Conservation (phyloP, 352 stramenopile genomes). For the Phytopythium oedochilum region DNA sequence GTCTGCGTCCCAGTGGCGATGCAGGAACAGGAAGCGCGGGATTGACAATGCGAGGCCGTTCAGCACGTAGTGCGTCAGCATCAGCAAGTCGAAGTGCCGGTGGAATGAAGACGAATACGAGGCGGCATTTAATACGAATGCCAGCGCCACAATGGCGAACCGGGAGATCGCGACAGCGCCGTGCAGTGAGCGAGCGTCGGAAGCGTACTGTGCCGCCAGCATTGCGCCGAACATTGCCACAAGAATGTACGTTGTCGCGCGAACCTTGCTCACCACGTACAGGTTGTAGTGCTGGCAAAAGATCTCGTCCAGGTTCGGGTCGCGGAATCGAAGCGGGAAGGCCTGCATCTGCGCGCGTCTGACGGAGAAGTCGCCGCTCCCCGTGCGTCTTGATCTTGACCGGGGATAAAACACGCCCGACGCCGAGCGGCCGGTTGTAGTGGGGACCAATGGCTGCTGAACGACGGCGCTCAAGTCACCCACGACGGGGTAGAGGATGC, state of each 20-base stretch:
- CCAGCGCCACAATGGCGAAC: constrained; percentile 27
- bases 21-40: constrained; percentile 42
- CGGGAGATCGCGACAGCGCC: constrained; percentile 39
- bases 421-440: background rate
- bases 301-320: constrained; percentile 54
- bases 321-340: constrained; percentile 56
- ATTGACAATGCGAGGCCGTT: constrained; percentile 43
- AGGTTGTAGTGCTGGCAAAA: constrained; percentile 75
- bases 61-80: constrained; percentile 47
- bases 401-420: background rate
- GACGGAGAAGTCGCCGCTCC: constrained; percentile 1
- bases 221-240: constrained; percentile 38
- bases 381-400: background rate
- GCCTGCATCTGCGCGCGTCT: constrained; percentile 42
- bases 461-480: constrained; percentile 39
- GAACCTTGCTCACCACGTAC: constrained; percentile 68
- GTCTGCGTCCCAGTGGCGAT: constrained; percentile 16
- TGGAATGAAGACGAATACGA: constrained; percentile 44
- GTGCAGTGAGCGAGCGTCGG: constrained; percentile 16
- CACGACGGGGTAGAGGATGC: constrained; percentile 15
- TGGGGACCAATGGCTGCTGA: constrained; percentile 17
- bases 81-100: constrained; percentile 37
- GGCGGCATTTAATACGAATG: constrained; percentile 31
- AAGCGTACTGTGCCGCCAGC: constrained; percentile 44
- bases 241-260: constrained; percentile 41